Conservation (phyloP, 371 early-diverging fungal genomes). For the Mucor mucedo region DNA sequence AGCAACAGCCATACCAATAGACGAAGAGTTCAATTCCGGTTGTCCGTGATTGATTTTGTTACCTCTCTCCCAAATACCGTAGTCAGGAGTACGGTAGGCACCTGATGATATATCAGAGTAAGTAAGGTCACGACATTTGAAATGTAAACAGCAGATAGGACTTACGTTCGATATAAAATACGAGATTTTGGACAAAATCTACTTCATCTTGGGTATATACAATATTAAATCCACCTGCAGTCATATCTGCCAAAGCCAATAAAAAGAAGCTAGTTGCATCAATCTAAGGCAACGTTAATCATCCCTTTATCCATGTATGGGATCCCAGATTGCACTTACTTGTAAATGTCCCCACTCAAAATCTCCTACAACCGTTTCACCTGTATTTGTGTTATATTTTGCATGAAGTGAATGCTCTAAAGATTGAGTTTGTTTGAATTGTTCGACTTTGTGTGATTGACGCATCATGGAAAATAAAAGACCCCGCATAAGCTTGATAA, state of each 20-base stretch:
- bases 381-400: slow-evolving; percentile 85
- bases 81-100: slow-evolving; percentile 83
- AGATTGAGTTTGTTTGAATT: slow-evolving; percentile 79
- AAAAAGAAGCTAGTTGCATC: slow-evolving; percentile 89
- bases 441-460: slow-evolving; percentile 83
- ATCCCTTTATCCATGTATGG: no score
- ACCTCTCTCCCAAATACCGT: slow-evolving; percentile 92
- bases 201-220: slow-evolving; percentile 89
- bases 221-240: slow-evolving; percentile 77
- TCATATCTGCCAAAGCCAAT: slow-evolving; percentile 86
- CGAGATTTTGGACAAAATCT: slow-evolving; percentile 88
- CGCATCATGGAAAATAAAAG: slow-evolving; percentile 86
- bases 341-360: slow-evolving; percentile 83
- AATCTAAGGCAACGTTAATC: slow-evolving; percentile 42
- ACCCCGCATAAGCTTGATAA: slow-evolving; percentile 79
- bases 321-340: slow-evolving; percentile 9
- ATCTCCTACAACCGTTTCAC: slow-evolving; percentile 90
- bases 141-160: not conserved
- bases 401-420: slow-evolving; percentile 81
- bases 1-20: slow-evolving; percentile 92
- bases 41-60: slow-evolving; percentile 90
- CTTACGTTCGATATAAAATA: slow-evolving; percentile 48
- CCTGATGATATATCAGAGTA: slow-evolving; percentile 22
- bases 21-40: slow-evolving; percentile 87
- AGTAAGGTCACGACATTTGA: slow-evolving; percentile 24